Conservation (phyloP, 805 yeast species). For the Candida ulmi region DNA sequence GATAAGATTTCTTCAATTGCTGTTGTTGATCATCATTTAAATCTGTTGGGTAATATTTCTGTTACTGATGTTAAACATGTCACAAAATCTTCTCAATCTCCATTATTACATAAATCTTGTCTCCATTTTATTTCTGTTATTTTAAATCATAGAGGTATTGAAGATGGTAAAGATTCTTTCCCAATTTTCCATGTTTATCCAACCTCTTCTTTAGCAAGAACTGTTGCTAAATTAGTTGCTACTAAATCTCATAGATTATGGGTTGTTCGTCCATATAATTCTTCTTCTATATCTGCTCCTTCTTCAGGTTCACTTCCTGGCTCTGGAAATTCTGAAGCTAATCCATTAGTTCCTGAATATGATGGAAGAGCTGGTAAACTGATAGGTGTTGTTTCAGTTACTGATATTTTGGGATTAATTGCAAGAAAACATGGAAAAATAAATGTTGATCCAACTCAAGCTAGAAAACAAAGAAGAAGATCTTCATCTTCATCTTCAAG, state of each 20-base stretch:
- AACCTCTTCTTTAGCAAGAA: conserved; percentile 74
- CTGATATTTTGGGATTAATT: conserved; percentile 79
- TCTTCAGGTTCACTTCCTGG: conserved; percentile 18
- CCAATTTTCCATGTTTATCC: conserved; percentile 93
- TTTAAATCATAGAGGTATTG: conserved; percentile 81
- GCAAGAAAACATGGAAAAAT: conserved; percentile 67
- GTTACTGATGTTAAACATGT: conserved; percentile 91
- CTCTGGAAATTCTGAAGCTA: conserved; percentile 21
- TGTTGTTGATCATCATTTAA: conserved; percentile 73
- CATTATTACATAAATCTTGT: conserved; percentile 74
- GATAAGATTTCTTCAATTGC: conserved; percentile 88
- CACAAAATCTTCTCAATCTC: conserved; percentile 81
- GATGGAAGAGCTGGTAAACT: conserved; percentile 70
- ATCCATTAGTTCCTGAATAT: conserved; percentile 27
- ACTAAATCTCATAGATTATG: conserved; percentile 88
- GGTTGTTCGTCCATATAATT: conserved; percentile 61
- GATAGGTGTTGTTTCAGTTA: conserved; percentile 86
- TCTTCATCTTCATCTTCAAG: conserved; percentile 28
- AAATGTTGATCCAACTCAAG: conserved; percentile 73
- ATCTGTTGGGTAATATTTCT: conserved; percentile 85
- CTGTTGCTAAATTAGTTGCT: conserved; percentile 92
- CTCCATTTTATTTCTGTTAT: conserved; percentile 84
- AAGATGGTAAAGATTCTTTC: conserved; percentile 92
- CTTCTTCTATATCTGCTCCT: conserved; percentile 14
- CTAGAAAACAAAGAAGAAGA: conserved; percentile 84